Conservation (phyloP, 1,139 yeast genomes). For the Candida freyschussii region DNA sequence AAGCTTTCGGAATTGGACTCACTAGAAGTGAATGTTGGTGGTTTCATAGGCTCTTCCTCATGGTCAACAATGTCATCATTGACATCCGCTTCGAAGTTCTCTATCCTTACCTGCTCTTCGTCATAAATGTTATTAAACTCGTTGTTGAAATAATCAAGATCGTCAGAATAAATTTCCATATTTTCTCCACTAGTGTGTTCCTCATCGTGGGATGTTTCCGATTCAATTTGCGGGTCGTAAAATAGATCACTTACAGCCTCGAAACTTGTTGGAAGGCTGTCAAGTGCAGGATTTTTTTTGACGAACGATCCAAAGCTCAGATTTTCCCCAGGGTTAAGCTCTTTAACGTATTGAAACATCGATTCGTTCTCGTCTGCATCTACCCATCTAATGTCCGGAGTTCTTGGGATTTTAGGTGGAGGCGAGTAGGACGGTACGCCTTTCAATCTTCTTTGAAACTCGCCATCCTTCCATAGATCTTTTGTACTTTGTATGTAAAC, state of each 20-base stretch:
- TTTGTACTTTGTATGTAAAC: constrained; percentile 54
- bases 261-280: constrained; percentile 21
- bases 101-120: background rate
- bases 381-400: constrained; percentile 33
- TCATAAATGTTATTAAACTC: constrained; percentile 13
- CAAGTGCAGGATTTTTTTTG: constrained; percentile 14
- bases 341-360: constrained; percentile 30
- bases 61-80: constrained; percentile 7
- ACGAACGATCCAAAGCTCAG: constrained; percentile 14
- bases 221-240: constrained; percentile 23
- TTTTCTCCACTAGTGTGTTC: constrained; percentile 7
- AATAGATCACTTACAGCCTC: constrained; percentile 26
- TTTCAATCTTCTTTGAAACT: constrained; percentile 44
- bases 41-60: constrained; percentile 2
- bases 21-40: background rate
- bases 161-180: constrained; percentile 3
- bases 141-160: constrained; percentile 14
- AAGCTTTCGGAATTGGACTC: background rate
- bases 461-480: constrained; percentile 59
- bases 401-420: constrained; percentile 15
- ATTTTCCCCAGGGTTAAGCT: constrained; percentile 11
- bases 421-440: constrained; percentile 31
- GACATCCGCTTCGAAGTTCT: constrained; percentile 19
- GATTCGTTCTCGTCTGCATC: constrained; percentile 33
- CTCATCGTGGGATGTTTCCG: constrained; percentile 6